Evolutionary conservation across 306 rosid genomes (phyloP).

Genomic region (Fagus sylvatica): DNA sequence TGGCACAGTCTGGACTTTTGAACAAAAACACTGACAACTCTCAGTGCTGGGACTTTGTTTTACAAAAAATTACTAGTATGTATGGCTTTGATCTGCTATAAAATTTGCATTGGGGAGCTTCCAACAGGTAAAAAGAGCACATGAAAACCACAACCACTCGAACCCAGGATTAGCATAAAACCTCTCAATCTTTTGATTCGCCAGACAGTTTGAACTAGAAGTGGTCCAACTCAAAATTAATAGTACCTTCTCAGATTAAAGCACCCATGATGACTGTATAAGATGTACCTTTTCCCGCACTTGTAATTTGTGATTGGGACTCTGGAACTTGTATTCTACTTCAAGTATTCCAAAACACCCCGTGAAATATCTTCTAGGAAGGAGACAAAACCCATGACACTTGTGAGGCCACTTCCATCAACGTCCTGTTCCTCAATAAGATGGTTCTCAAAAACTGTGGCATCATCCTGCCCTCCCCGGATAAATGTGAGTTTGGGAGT

Average conservation of each 20-base stretch:
- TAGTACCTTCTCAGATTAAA: slow-evolving; percentile 3
- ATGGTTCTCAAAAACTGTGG: slow-evolving; percentile 78
- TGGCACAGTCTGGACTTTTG: background rate
- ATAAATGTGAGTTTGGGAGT: slow-evolving; percentile 89
- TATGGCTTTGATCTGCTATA: background rate
- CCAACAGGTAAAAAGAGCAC: background rate
- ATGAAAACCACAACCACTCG: background rate
- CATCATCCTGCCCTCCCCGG: slow-evolving; percentile 89
- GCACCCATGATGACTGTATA: slow-evolving; percentile 22
- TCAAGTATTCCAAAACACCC: slow-evolving; percentile 73
- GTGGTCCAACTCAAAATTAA: background rate
- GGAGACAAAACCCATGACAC: slow-evolving; percentile 86
- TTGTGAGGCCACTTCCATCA: slow-evolving; percentile 82
- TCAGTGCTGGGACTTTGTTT: background rate
- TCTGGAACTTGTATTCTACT: slow-evolving; percentile 36
- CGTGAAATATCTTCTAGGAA: slow-evolving; percentile 68
- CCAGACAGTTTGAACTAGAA: background rate
- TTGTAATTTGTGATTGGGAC: slow-evolving; percentile 19
- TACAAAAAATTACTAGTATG: background rate
- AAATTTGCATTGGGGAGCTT: background rate
- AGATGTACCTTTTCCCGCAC: slow-evolving; percentile 17
- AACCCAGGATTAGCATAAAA: background rate
- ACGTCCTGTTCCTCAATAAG: slow-evolving; percentile 97
- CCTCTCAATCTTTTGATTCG: background rate
- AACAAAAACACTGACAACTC: background rate